These are phyloP conservation scores for Capsicum pubescens DNA, from an alignment of 257 asterid species.

Conservation along the genomic window DNA sequence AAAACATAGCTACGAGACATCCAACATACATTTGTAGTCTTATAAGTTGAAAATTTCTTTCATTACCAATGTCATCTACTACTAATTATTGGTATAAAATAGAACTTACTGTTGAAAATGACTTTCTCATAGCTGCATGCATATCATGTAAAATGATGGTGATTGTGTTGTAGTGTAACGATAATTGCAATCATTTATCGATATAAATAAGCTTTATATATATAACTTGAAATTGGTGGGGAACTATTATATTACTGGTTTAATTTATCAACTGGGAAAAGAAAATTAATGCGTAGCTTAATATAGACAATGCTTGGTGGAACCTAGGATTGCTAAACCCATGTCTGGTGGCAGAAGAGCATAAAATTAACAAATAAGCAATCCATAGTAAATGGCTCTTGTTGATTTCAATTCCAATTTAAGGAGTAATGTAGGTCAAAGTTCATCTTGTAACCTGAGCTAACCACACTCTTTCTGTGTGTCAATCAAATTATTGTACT, in stretches of 20 bases:
- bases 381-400: constrained; percentile 10
- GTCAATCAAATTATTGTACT: background rate
- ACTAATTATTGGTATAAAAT: background rate
- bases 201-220: background rate
- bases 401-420: background rate
- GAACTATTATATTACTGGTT: background rate
- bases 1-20: background rate
- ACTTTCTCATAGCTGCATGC: background rate
- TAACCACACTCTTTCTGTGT: background rate
- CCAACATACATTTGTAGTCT: too few relatives aligned
- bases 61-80: background rate
- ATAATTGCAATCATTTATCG: background rate
- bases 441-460: constrained; percentile 11
- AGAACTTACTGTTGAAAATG: background rate
- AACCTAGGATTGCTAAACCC: constrained; percentile 26
- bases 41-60: background rate
- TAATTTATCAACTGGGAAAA: background rate
- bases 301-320: background rate
- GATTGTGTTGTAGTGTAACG: background rate
- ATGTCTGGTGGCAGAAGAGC: constrained; percentile 31
- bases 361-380: constrained; percentile 33
- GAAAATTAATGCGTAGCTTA: background rate
- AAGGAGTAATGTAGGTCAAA: constrained; percentile 8
- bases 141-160: background rate
- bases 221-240: background rate